Percentiles rank a stretch among this genome's conserved stretches.
These are phyloP conservation scores for Elsinoe batatas DNA, from an alignment of 2,329 filamentous ascomycete genomes.

Conservation along the genomic window DNA sequence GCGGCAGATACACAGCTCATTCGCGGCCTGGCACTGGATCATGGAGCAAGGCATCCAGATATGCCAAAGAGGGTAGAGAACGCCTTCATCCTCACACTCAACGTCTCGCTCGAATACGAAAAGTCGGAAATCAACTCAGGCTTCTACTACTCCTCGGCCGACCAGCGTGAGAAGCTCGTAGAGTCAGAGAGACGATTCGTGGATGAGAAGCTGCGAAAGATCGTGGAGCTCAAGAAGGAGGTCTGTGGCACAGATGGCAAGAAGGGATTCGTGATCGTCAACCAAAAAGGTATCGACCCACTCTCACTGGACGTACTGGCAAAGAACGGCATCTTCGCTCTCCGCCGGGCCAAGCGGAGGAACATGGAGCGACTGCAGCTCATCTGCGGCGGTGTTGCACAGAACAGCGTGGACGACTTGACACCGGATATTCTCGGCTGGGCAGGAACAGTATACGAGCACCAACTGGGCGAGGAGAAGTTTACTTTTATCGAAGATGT, in stretches of 20 bases:
- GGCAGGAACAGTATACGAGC: conserved; percentile 94
- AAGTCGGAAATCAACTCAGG: conserved; percentile 98
- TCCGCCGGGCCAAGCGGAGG: conserved; percentile 88
- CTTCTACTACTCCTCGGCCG: conserved; percentile 96
- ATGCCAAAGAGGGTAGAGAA: conserved; percentile 97
- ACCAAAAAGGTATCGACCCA: conserved; percentile 98
- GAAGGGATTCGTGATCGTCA: conserved; percentile 96
- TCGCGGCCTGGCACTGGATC: conserved; percentile 81
- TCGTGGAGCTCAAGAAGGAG: conserved; percentile 95
- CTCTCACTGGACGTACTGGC: conserved; percentile 90
- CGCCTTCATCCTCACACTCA: conserved; percentile 87
- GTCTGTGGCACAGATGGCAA: conserved; percentile 87
- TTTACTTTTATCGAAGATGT: conserved; percentile 98
- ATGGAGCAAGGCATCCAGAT: conserved; percentile 91
- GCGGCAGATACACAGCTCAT: conserved; percentile 95
- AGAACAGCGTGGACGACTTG: conserved; percentile 94
- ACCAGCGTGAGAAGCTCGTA: conserved; percentile 94
- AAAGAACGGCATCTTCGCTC: conserved; percentile 94
- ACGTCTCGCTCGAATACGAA: conserved; percentile 96
- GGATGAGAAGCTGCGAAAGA: conserved; percentile 92
- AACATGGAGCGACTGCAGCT: conserved; percentile 99
- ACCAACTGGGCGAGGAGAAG: conserved; percentile 96
- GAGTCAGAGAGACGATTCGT: conserved; percentile 95
- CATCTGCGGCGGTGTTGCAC: conserved; percentile 78
- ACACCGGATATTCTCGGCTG: conserved; percentile 82